Base-by-base conservation (phyloP, 768 basidiomycete species). In the Artomyces pyxidatus region DNA sequence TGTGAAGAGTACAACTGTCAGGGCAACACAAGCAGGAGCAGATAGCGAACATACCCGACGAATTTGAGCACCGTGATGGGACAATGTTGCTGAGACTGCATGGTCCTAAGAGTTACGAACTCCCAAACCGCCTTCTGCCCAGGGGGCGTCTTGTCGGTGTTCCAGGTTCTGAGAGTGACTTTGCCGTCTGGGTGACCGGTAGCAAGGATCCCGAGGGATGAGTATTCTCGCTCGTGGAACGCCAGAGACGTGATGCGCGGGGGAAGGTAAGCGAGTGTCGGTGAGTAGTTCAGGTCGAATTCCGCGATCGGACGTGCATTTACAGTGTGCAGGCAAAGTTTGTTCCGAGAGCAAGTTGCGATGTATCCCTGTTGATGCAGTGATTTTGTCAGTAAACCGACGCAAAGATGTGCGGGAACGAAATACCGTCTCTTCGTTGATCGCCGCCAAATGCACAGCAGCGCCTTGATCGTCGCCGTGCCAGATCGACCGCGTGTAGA, bases 141-240 rank as follows among this genome's bases (percentile, higher is more conserved):
- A 47, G 73, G 69, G 0, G 77, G 80, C 0, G 88, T 85, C 11
- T 79, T 78, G 51, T 91, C 84, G 0, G 87, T 76, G 14, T 80
- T 85, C 85, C 92, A 92, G 1, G 91, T 88, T 52, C 87, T 72
- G n/a, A 96, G 68, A 0, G 79, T 78, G 46, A 92, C 83, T 3
- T 80, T 75, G 6, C 89, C 87, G 54, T 88, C 86, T 1, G 80
- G 71, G 5, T 81, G 77, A 3, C 88, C 89, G 1, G 83, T 83
- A 0, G 89, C 90, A n/a, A 96, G 72, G 4, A 91, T 71, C 4
- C 88, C 88, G 0, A 80, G 68, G 52, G 76, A 73, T 0, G 87
- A 81, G 63, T 88, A 95, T 59, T 95, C 93, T 28, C 93, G 78
- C 59, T 94, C 88, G 51, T 90, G 85, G 69, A 95, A 95, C 0